phyloP scores from a whole-genome alignment of 208 protist species.

The Trypanosoma avium region DNA sequence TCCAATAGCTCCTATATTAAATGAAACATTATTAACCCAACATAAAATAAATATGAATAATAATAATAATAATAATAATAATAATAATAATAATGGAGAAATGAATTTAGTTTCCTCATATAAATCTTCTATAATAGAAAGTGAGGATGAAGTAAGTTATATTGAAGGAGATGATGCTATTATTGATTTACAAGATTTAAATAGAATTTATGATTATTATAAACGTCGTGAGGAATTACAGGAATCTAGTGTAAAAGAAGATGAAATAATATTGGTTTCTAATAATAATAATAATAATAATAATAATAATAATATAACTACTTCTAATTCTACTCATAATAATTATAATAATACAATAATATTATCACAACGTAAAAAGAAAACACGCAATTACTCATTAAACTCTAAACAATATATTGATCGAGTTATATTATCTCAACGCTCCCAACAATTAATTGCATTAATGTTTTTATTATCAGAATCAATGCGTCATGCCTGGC shows the following conservation, averaged over 20 bases:
- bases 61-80: not conserved
- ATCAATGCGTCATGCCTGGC: slow-evolving; percentile 38
- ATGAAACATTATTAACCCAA: not conserved
- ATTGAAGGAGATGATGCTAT: slow-evolving; percentile 14
- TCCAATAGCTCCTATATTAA: too few relatives aligned
- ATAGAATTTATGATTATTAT: slow-evolving; percentile 17
- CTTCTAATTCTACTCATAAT: not conserved
- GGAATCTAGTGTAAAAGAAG: not conserved
- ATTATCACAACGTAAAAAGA: not conserved
- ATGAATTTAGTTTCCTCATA: not conserved
- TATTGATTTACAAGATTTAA: slow-evolving; percentile 18
- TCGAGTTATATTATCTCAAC: slow-evolving; percentile 41
- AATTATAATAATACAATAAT: not conserved
- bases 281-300: not conserved
- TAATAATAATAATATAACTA: not conserved
- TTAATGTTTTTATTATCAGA: slow-evolving; percentile 54
- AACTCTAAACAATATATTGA: slow-evolving; percentile 50
- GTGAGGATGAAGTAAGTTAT: slow-evolving; percentile 1
- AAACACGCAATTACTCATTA: slow-evolving; percentile 30
- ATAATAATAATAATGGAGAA: not conserved
- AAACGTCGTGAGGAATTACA: slow-evolving; percentile 2
- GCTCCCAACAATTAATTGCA: slow-evolving; percentile 52
- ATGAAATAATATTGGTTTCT: not conserved
- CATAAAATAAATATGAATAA: not conserved
- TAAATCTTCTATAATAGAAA: not conserved